A percentile compares a stretch with the other conserved stretches of the same genome.
phyloP scores from a whole-genome alignment of 2,329 filamentous ascomycete species.

The Talaromyces marneffei region DNA sequence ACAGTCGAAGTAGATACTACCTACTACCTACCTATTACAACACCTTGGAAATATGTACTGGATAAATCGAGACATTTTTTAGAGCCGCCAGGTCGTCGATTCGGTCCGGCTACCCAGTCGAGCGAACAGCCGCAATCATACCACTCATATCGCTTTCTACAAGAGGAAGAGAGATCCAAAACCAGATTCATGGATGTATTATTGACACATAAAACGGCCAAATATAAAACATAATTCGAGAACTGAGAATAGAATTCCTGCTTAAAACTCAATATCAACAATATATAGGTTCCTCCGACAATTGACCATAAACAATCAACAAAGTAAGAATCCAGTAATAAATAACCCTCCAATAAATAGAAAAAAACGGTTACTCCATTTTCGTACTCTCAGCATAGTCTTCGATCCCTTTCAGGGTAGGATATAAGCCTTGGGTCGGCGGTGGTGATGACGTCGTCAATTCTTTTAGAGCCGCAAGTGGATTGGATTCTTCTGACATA shows the following conservation, averaged over 20 bases:
- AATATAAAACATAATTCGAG: neutral
- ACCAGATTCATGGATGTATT: neutral
- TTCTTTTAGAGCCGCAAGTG: neutral
- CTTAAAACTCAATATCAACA: neutral
- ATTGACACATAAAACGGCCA: neutral
- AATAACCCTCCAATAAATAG: too few species aligned
- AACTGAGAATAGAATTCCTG: neutral
- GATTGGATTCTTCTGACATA: slow-evolving; percentile 4
- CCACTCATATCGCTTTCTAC: neutral
- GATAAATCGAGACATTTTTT: neutral
- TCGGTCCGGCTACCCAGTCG: neutral
- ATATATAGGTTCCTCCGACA: neutral
- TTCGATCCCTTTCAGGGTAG: slow-evolving; percentile 18
- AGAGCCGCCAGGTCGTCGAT: neutral
- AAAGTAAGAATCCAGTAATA: neutral
- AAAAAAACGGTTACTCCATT: slow-evolving; percentile 15
- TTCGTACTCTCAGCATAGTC: slow-evolving; percentile 15
- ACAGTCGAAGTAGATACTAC: neutral
- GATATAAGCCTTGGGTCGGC: slow-evolving; percentile 18
- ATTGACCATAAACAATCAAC: neutral
- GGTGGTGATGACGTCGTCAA: slow-evolving; percentile 1
- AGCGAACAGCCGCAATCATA: neutral
- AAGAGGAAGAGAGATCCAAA: neutral
- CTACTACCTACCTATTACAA: neutral
- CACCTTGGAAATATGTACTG: too few species aligned